Percentiles rank a stretch among this genome's conserved stretches.
These are phyloP conservation scores for Epichloe festucae DNA, from an alignment of 2,329 filamentous ascomycete species.

Conservation along the genomic window DNA sequence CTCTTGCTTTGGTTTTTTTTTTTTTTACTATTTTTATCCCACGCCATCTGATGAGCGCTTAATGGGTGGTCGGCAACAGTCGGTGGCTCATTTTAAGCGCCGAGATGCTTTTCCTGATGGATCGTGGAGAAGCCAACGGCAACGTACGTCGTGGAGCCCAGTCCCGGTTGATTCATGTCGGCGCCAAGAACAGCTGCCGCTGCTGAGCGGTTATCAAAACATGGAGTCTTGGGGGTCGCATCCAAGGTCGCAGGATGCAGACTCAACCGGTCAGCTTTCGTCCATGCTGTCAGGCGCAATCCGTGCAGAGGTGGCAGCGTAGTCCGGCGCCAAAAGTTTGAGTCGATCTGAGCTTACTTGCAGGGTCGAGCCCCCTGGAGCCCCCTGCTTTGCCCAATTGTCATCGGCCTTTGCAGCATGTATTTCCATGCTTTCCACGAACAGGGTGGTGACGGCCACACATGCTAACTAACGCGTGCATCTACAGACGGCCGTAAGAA, in stretches of 20 bases:
- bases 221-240: slow-evolving; percentile 2
- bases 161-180: not conserved
- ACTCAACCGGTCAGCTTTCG: not conserved
- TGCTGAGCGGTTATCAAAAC: not conserved
- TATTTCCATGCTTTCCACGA: not conserved
- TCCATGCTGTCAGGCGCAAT: not conserved
- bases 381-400: not conserved
- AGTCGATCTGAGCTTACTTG: not conserved
- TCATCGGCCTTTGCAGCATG: not conserved
- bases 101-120: not conserved
- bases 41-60: not conserved
- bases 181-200: not conserved
- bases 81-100: not conserved
- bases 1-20: not conserved
- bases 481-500: slow-evolving; percentile 50
- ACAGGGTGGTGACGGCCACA: not conserved
- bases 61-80: not conserved
- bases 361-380: no score
- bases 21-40: not conserved
- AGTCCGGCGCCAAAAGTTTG: slow-evolving; percentile 3
- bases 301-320: not conserved
- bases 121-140: not conserved
- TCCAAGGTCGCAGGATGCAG: slow-evolving; percentile 1
- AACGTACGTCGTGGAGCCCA: not conserved
- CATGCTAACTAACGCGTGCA: not conserved